Conservation (phyloP, 441 rosid genomes). For the Croton setiger region DNA sequence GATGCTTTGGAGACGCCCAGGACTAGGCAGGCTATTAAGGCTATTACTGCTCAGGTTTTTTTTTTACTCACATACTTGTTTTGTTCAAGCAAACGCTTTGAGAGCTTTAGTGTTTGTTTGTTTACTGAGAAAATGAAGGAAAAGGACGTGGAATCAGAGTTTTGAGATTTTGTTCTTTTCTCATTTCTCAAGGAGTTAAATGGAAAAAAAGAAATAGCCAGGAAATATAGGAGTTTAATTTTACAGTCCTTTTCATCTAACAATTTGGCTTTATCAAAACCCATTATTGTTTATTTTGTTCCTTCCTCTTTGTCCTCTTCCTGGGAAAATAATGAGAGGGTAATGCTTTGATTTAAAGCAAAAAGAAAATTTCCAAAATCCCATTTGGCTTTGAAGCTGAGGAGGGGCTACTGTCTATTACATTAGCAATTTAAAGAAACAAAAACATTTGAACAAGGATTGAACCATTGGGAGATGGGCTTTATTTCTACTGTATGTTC, state of each 20-base stretch:
- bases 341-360: neutral
- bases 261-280: neutral
- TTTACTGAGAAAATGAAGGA: conserved; percentile 21
- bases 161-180: conserved; percentile 9
- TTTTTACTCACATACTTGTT: neutral
- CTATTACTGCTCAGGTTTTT: conserved; percentile 67
- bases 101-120: conserved; percentile 4
- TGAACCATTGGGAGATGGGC: neutral
- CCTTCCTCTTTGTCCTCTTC: conserved; percentile 15
- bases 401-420: conserved; percentile 7
- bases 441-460: neutral
- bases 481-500: neutral
- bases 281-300: conserved; percentile 14
- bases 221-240: conserved; percentile 2
- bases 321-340: conserved; percentile 15
- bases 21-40: conserved; percentile 63
- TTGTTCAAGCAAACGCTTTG: neutral
- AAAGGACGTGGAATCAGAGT: conserved; percentile 8
- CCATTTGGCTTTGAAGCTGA: conserved; percentile 3
- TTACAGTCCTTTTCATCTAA: neutral
- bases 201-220: conserved; percentile 4
- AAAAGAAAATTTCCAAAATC: neutral
- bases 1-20: conserved; percentile 58
- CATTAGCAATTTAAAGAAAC: conserved; percentile 4
- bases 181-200: conserved; percentile 6